These are phyloP conservation scores for Leptographium lundbergii DNA, from an alignment of 2,329 filamentous ascomycete species.

Conservation along the genomic window DNA sequence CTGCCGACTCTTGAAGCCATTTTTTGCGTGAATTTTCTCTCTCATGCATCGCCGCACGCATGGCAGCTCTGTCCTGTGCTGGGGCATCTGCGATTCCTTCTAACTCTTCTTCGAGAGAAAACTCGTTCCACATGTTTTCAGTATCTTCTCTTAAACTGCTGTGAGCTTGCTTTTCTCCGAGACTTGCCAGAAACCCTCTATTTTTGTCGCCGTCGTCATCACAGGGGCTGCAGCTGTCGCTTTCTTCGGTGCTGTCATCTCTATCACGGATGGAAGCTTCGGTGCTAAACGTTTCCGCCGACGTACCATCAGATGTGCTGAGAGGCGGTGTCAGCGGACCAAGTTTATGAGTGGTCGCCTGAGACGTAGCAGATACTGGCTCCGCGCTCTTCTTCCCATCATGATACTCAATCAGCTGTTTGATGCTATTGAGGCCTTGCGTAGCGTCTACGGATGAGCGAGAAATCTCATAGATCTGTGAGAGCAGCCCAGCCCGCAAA, in stretches of 20 bases:
- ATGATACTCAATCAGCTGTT: neutral
- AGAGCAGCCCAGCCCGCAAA: neutral
- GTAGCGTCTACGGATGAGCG: neutral
- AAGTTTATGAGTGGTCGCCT: neutral
- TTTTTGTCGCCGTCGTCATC: neutral
- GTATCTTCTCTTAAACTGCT: neutral
- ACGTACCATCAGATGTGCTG: neutral
- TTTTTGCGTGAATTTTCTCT: neutral
- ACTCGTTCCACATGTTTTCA: conserved; percentile 1
- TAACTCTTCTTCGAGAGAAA: conserved; percentile 11
- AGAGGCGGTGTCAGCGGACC: neutral
- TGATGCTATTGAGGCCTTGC: neutral
- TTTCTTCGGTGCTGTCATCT: neutral
- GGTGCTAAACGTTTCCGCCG: neutral
- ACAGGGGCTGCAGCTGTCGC: neutral
- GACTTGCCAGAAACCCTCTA: neutral
- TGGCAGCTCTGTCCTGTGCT: neutral
- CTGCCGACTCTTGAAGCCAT: neutral
- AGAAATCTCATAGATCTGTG: neutral
- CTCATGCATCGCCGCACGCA: conserved; percentile 4
- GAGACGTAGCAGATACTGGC: neutral
- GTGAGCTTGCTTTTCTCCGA: neutral
- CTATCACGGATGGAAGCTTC: neutral
- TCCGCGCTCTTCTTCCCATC: neutral
- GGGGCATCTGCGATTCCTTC: conserved; percentile 10